A percentile compares a stretch with the other conserved stretches of the same genome.
Conservation (phyloP, 2,329 filamentous ascomycete genomes). For the Fusarium liriodendri region DNA sequence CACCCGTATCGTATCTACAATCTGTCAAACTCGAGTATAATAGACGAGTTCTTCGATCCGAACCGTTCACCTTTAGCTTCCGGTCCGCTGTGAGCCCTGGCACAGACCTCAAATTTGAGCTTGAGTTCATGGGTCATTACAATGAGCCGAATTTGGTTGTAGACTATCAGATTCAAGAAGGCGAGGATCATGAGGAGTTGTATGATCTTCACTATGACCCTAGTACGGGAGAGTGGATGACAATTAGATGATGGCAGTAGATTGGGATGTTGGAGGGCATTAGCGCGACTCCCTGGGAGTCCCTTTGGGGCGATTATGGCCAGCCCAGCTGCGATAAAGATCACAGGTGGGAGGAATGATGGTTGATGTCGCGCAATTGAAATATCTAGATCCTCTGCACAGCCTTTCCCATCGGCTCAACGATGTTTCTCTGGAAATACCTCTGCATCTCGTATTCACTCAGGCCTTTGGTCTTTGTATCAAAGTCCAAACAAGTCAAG, state of each 20-base stretch:
- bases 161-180: background rate
- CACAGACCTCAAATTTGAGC: conserved; percentile 48
- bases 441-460: conserved; percentile 1
- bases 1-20: conserved; percentile 53
- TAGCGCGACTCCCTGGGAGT: no score
- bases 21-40: conserved; percentile 54
- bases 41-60: conserved; percentile 47
- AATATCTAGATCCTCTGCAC: background rate
- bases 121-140: conserved; percentile 62
- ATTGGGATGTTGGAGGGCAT: background rate
- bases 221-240: conserved; percentile 19
- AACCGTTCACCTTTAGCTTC: conserved; percentile 54
- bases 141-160: conserved; percentile 52
- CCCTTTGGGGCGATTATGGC: no score
- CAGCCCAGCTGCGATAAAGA: no score
- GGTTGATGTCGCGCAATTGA: no score
- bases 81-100: conserved; percentile 42
- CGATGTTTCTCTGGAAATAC: background rate
- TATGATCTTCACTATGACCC: conserved; percentile 31
- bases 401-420: background rate
- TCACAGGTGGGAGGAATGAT: no score
- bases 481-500: background rate
- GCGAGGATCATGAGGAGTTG: background rate
- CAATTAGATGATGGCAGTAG: background rate
- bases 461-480: background rate